Evolutionary conservation across 2,329 filamentous ascomycete genomes (phyloP).

Genomic region (Pleomassaria siparia): DNA sequence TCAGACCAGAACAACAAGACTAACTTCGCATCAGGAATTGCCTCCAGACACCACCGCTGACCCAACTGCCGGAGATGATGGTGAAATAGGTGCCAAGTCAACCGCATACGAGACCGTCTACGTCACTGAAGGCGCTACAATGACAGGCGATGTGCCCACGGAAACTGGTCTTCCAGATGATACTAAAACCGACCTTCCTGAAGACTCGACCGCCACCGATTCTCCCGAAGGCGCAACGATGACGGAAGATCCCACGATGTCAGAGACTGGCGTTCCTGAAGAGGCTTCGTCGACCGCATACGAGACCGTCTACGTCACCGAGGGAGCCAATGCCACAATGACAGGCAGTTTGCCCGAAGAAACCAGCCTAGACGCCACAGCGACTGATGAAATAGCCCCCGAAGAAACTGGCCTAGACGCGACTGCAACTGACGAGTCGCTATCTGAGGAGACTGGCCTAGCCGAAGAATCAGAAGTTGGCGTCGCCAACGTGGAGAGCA

Average conservation of each 20-base stretch:
- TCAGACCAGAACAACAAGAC: neutral
- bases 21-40: neutral
- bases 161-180: neutral
- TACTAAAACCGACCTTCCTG: neutral
- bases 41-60: neutral
- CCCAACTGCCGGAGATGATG: neutral
- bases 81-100: neutral
- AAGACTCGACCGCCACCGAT: neutral
- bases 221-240: no score
- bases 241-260: no score
- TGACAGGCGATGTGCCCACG: neutral
- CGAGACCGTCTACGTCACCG: neutral
- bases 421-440: no score
- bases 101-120: neutral
- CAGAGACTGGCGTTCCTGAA: no score
- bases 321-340: neutral
- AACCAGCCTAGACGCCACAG: no score
- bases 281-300: neutral
- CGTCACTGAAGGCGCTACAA: neutral
- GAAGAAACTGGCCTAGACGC: no score
- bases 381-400: no score
- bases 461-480: no score
- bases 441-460: no score
- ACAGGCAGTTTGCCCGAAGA: neutral
- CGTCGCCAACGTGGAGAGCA: neutral